Conservation (phyloP, 441 rosid genomes). For the Corymbia citriodora region DNA sequence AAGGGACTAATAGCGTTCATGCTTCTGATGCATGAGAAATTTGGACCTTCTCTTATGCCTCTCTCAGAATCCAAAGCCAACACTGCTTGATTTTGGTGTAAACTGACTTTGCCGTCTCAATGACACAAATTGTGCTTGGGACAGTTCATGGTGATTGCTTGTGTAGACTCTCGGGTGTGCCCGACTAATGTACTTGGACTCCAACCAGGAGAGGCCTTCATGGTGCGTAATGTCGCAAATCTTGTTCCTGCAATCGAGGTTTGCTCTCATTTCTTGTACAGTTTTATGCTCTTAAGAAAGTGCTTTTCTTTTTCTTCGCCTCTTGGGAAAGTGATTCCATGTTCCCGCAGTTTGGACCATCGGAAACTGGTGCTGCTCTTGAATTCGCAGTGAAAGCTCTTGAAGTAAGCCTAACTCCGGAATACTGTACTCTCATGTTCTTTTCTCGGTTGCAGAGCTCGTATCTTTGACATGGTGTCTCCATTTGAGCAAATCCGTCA, state of each 20-base stretch:
- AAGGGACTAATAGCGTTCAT: background rate
- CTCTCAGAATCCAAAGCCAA: background rate
- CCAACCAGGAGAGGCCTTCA: slow-evolving; percentile 68
- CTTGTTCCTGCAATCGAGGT: slow-evolving; percentile 56
- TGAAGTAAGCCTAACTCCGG: slow-evolving; percentile 24
- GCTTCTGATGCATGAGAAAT: background rate
- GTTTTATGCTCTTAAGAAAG: background rate
- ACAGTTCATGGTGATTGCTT: slow-evolving; percentile 65
- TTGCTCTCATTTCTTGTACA: background rate
- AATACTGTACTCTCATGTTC: background rate
- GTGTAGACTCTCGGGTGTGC: slow-evolving; percentile 68
- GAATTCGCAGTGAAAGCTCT: slow-evolving; percentile 59
- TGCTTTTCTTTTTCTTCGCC: background rate
- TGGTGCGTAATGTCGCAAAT: slow-evolving; percentile 58
- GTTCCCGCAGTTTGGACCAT: slow-evolving; percentile 47
- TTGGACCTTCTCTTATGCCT: background rate
- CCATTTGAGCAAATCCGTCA: background rate
- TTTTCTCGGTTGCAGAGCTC: background rate
- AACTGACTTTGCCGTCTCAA: background rate
- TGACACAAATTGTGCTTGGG: slow-evolving; percentile 12
- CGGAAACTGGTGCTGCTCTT: slow-evolving; percentile 67
- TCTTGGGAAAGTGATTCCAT: background rate
- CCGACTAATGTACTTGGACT: slow-evolving; percentile 57
- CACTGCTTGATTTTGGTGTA: background rate
- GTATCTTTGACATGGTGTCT: background rate